These are phyloP conservation scores for Xylaria telfairii DNA, from an alignment of 495 filamentous ascomycete genomes.

Conservation along the genomic window DNA sequence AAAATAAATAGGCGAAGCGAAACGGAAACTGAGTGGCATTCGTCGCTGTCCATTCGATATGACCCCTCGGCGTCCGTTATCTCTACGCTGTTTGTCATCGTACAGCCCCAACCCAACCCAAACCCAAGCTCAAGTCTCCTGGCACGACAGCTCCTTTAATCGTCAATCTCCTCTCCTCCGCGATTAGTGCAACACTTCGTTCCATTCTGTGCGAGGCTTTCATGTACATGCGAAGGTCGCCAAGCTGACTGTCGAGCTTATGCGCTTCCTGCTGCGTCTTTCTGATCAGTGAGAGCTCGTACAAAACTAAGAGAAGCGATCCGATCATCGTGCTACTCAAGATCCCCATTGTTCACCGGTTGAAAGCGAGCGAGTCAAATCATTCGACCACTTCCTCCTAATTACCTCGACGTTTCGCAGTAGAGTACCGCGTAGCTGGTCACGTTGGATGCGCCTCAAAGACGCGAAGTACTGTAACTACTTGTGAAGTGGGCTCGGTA, in stretches of 20 bases:
- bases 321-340: constrained; percentile 26
- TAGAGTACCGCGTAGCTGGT: not conserved
- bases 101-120: constrained; percentile 20
- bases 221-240: constrained; percentile 19
- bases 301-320: constrained; percentile 12
- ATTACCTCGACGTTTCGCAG: not conserved
- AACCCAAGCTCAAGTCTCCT: constrained; percentile 11
- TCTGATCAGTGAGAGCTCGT: constrained; percentile 4
- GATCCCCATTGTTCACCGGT: constrained; percentile 24
- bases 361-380: constrained; percentile 26
- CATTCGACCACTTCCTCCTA: not conserved
- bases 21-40: not conserved
- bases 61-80: constrained; percentile 8
- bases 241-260: constrained; percentile 16
- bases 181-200: constrained; percentile 18
- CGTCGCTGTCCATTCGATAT: not conserved
- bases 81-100: constrained; percentile 21
- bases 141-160: constrained; percentile 8
- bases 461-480: constrained; percentile 17
- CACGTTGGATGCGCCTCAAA: constrained; percentile 7
- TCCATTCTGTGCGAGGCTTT: constrained; percentile 22
- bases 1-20: not conserved
- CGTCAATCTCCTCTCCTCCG: not conserved
- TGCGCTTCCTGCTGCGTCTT: constrained; percentile 1
- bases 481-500: constrained; percentile 23